Base-by-base conservation (phyloP, 176 grass and related monocot species). In the Phragmites australis region DNA sequence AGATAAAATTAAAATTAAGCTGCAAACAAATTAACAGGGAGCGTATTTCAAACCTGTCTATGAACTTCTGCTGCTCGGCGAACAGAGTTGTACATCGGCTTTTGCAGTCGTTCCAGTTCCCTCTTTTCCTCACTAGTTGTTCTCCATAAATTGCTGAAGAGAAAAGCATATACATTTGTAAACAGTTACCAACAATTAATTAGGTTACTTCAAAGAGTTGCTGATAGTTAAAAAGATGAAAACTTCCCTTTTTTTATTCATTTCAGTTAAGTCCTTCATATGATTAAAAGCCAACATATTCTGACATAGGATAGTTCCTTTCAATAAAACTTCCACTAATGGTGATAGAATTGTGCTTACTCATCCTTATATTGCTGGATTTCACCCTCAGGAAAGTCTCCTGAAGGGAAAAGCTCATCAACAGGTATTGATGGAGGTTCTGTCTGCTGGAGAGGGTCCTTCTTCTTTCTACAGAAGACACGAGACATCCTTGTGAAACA, bases 61-160 rank as follows among this genome's bases (percentile, higher is more conserved):
- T 99, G 96, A 89, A 99, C 96, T 95, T 99, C 92, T 72, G 96
- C 92, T 72, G 96, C 96, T 86, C 84, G 90, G 42, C 90, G 92
- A 70, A 99, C 70, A 87, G 92, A 49, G 78, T 88, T 95, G 74
- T 95, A 99, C 68, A 95, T 95, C 3, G 90, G 90, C 81, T 93
- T 99, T 32, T 99, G 81, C 21, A 95, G 76, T 40, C 92, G 86
- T 63, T 99, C 96, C 17, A 91, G 72, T 72, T 95, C 96, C 72
- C 90, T 95, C 84, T 99, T 99, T 87, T 99, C 96, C 84, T 93
- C 92, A 37, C 86, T 95, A 65, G 92, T 89, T 79, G 82, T 94
- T 87, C 96, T 94, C 96, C 92, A 99, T 16, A 99, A 82, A 68
- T 95, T 95, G 77, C 96, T 95, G 85, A 63, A 77, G 14, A 87